Evolutionary conservation across 1,284 basidiomycete genomes (phyloP).

Genomic region (Papiliotrema terrestris): DNA sequence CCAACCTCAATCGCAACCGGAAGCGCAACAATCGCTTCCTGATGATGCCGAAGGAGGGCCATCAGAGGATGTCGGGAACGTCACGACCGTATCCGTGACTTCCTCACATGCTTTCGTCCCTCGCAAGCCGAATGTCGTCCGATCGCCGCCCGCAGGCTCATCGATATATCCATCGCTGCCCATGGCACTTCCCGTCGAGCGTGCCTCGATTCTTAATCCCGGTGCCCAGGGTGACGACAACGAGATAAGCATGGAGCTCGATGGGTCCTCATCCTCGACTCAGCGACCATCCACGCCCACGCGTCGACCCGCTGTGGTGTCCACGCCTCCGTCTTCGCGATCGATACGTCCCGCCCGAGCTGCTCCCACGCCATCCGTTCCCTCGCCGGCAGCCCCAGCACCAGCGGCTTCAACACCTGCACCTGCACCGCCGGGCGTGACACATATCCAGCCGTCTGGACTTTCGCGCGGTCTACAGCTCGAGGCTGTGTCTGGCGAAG

Average conservation of each 20-base stretch:
- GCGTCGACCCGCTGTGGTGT: background rate
- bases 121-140: slow-evolving; percentile 21
- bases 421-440: background rate
- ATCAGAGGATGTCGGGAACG: background rate
- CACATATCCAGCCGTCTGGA: background rate
- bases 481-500: background rate
- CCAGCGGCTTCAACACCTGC: background rate
- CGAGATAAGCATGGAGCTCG: background rate
- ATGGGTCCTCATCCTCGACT: background rate
- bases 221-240: background rate
- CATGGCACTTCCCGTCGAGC: background rate
- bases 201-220: background rate
- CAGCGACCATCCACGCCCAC: background rate
- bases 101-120: slow-evolving; percentile 17
- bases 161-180: background rate
- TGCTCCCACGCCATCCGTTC: background rate
- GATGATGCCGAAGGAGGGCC: background rate
- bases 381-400: background rate
- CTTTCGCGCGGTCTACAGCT: background rate
- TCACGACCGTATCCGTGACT: background rate
- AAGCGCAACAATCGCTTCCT: background rate
- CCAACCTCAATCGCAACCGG: background rate
- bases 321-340: background rate
- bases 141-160: slow-evolving; percentile 14
- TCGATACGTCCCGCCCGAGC: background rate